Conservation (phyloP, 2,329 filamentous ascomycete species). For the Colletotrichum simmondsii region DNA sequence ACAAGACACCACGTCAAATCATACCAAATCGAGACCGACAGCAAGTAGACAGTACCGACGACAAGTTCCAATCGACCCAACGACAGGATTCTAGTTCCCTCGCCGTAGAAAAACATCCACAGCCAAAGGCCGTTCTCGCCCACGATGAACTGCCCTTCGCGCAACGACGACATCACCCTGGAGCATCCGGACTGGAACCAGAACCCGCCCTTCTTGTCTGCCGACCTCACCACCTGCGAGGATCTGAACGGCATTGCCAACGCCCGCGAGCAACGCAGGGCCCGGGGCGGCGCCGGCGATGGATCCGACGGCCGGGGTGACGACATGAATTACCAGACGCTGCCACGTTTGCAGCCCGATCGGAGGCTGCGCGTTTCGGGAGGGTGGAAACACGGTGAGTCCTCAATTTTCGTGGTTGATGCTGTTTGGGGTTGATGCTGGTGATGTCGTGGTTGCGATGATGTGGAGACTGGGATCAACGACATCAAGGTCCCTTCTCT, state of each 20-base stretch:
- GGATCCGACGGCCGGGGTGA: slow-evolving; percentile 20
- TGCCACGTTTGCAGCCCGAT: slow-evolving; percentile 31
- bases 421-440: not conserved
- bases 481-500: not conserved
- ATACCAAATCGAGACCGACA: not conserved
- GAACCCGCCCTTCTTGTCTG: slow-evolving; percentile 59
- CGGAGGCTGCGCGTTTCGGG: slow-evolving; percentile 31
- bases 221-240: slow-evolving; percentile 62
- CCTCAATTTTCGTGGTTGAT: too few species aligned
- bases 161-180: slow-evolving; percentile 61
- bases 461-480: not conserved
- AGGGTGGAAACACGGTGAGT: slow-evolving; percentile 30
- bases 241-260: slow-evolving; percentile 67
- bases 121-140: not conserved
- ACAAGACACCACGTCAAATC: not conserved
- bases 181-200: slow-evolving; percentile 64
- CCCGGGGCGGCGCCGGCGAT: slow-evolving; percentile 46
- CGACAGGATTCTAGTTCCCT: too few species aligned
- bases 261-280: slow-evolving; percentile 54
- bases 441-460: not conserved
- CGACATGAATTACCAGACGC: slow-evolving; percentile 35
- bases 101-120: not conserved
- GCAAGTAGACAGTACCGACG: too few species aligned
- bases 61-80: not conserved
- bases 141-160: slow-evolving; percentile 65